Evolutionary conservation across 2,329 filamentous ascomycete species (phyloP), one percentile per base, ranked within the genome.

Genomic region (Aspergillus hiratsukae): DNA sequence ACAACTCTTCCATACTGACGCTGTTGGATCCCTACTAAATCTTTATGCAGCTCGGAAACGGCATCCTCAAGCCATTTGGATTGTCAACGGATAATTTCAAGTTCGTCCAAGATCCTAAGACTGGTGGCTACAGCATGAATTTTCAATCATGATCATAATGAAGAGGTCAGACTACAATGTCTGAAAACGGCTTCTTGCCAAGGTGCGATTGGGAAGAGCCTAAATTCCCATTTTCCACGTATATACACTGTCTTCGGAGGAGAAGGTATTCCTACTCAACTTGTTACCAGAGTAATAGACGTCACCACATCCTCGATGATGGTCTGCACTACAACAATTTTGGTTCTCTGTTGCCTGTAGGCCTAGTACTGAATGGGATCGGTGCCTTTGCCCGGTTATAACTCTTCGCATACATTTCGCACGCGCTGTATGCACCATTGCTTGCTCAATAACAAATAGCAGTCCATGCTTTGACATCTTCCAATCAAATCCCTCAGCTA

Each of bases 41-140:
- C 31, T 10, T 14, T 11, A 23, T 50, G 3, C 58, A 89, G 75
- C 78, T 99, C 58, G 94, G 94, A 0, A 96, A 99, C 70, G 91
- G 91, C 1, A 85, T 99, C 17, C 72, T 99, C 51, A 96, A 89
- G 70, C 93, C 93, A 0, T 97, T 97, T 78, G 94, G 94, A 1
- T 75, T 99, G 64, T 95, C 89, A 57, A 97, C 94, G 10, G 87
- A 96, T 48, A 96, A 95, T 72, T 97, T 99, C 70, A 86, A 96
- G 61, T 95, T 97, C 81, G 85, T 88, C 28, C 90, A 97, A 74
- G 93, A 97, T 68, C 89, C 93, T 66, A 88, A 87, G 60, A 89
- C 87, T 1, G 94, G 94, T 1, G 92, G 91, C 0, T 97, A 97
- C 75, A 96, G 89, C 74, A 89, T 99, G 87, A 93, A 92, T 64